Conservation (phyloP, 257 asterid species). For the Plantago major region DNA sequence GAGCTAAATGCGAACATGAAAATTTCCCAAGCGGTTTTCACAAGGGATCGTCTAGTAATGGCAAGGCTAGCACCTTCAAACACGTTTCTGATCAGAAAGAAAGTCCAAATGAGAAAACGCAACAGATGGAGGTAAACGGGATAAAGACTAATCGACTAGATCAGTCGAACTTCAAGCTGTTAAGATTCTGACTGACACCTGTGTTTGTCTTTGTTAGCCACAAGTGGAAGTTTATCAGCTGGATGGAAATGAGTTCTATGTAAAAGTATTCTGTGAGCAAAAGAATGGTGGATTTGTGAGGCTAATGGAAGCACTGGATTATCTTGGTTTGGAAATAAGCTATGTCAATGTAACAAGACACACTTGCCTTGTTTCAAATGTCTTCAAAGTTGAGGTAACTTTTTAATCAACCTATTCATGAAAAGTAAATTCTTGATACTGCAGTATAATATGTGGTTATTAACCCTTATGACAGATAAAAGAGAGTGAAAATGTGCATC, state of each 20-base stretch:
- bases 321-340: constrained; percentile 50
- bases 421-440: no score
- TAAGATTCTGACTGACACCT: no score
- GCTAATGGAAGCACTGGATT: constrained; percentile 45
- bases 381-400: constrained; percentile 59
- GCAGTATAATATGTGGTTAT: background rate
- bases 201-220: constrained; percentile 33
- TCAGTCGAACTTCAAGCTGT: background rate
- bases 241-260: constrained; percentile 50
- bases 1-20: constrained; percentile 25
- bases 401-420: background rate
- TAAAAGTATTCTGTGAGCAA: constrained; percentile 55
- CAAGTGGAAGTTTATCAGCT: constrained; percentile 60
- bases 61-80: constrained; percentile 19
- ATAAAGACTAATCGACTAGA: background rate
- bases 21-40: constrained; percentile 20
- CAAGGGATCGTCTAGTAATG: constrained; percentile 25
- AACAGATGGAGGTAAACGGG: constrained; percentile 62
- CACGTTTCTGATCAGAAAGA: constrained; percentile 30
- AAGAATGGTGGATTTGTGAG: constrained; percentile 57
- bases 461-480: constrained; percentile 32
- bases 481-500: constrained; percentile 41
- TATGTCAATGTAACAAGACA: constrained; percentile 53
- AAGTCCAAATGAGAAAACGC: constrained; percentile 28
- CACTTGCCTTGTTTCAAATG: constrained; percentile 48